Evolutionary conservation across 2,329 filamentous ascomycete species (phyloP).

Genomic region (Trichophyton simii): DNA sequence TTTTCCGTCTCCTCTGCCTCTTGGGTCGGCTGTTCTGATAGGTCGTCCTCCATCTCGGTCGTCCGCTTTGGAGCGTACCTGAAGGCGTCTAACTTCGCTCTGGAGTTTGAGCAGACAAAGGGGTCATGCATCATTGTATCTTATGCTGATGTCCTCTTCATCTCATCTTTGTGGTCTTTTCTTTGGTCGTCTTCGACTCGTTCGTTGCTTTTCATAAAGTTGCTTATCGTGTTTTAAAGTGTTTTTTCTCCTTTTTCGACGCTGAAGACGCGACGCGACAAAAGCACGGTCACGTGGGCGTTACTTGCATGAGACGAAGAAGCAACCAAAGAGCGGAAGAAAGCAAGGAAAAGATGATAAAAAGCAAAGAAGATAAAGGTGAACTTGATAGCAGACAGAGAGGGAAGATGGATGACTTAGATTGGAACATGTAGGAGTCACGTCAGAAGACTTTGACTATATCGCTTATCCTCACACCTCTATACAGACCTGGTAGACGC

Average conservation of each 20-base stretch:
- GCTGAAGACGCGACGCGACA: background rate
- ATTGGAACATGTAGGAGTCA: too few relatives aligned
- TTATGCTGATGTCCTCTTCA: background rate
- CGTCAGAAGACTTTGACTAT: too few relatives aligned
- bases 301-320: background rate
- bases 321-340: background rate
- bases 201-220: background rate
- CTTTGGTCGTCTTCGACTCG: background rate
- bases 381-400: background rate
- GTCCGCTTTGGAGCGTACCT: conserved; percentile 8
- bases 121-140: conserved; percentile 6
- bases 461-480: too few relatives aligned
- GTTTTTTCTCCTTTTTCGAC: background rate
- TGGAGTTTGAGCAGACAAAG: conserved; percentile 20
- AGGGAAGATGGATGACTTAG: background rate
- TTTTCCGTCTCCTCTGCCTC: background rate
- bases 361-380: background rate
- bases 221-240: background rate
- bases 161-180: background rate
- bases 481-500: too few relatives aligned
- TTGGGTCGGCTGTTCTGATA: background rate
- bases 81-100: conserved; percentile 29
- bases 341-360: background rate
- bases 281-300: background rate
- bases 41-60: background rate